phyloP scores from a whole-genome alignment of 441 rosid genomes.

The Manihot esculenta region DNA sequence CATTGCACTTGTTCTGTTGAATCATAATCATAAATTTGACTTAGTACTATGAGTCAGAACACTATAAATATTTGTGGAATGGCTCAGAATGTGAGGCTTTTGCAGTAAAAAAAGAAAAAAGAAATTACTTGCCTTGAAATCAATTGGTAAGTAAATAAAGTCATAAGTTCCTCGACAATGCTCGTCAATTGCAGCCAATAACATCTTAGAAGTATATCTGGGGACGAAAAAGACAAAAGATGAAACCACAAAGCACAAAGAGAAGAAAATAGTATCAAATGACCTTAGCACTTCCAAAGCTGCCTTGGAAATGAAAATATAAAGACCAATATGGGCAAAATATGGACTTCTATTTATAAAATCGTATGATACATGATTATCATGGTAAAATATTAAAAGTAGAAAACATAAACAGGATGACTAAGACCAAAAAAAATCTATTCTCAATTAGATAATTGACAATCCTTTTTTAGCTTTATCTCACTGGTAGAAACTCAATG shows the following conservation, averaged over 20 bases:
- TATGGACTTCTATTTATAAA: neutral
- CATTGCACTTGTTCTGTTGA: slow-evolving; percentile 79
- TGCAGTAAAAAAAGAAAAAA: no score
- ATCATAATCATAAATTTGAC: slow-evolving; percentile 14
- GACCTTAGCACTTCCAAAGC: neutral
- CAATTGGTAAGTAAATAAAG: slow-evolving; percentile 72
- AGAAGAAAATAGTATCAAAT: neutral
- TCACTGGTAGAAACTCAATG: neutral
- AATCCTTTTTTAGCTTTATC: neutral
- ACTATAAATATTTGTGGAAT: neutral
- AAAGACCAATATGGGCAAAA: slow-evolving; percentile 5
- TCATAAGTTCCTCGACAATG: slow-evolving; percentile 66
- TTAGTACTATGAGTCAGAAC: slow-evolving; percentile 5
- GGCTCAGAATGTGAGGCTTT: neutral
- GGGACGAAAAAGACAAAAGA: slow-evolving; percentile 6
- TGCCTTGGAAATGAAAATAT: neutral
- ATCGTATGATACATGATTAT: neutral
- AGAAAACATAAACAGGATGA: neutral
- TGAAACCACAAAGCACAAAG: neutral
- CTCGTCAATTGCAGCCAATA: slow-evolving; percentile 73
- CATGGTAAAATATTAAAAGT: neutral
- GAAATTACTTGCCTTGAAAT: slow-evolving; percentile 56
- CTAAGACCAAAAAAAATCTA: neutral
- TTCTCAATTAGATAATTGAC: neutral
- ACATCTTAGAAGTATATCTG: slow-evolving; percentile 82